Evolutionary conservation across 202 grass and related monocot species (phyloP), one percentile per base, ranked within the genome.

Genomic region (Brachypodium distachyon): DNA sequence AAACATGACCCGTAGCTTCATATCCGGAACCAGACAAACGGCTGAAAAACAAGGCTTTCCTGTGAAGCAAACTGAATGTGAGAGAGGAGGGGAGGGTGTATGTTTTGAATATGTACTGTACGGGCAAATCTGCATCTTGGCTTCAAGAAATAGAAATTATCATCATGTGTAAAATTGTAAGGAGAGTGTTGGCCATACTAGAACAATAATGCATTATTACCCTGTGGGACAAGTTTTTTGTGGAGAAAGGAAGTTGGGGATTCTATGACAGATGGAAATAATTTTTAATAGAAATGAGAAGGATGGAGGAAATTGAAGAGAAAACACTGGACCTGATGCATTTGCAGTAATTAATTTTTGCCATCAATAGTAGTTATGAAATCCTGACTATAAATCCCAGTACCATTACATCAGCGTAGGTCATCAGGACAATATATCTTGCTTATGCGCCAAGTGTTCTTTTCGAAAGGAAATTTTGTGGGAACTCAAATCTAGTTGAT

Each of bases 111-210:
- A 74, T 8, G 7, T 53, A 67, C 60, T 8, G 7, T 53, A 67
- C 60, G 60, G 85, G 85, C 74, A 87, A 83, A 87, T 87, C 52
- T 83, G 80, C 47, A 61, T 64, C 74, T 79, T 83, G 80, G 80
- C 85, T 87, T 79, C 13, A 33, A 76, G 52, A 16, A 74, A 71
- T 60, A 48, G 18, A 74, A 65, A 54, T 55, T 16, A 52, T 87
- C 23, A 41, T 59, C 46, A 18, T 53, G 26, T 4, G 68, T 62
- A 38, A 46, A 27, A 29, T 71, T 26, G 41, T 62, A 33, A 48
- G 1, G 36, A 56, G 48, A 56, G 48, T 77, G 29, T 46, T 84
- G 44, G 42, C n/a, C 3, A 43, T 78, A 44, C 14, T 23, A 81
- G 61, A 27, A 63, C n/a, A 32, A 10, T 59, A 23, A 73, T 64